Conservation (phyloP, 129 eudicot species). For the Tagetes patula region DNA sequence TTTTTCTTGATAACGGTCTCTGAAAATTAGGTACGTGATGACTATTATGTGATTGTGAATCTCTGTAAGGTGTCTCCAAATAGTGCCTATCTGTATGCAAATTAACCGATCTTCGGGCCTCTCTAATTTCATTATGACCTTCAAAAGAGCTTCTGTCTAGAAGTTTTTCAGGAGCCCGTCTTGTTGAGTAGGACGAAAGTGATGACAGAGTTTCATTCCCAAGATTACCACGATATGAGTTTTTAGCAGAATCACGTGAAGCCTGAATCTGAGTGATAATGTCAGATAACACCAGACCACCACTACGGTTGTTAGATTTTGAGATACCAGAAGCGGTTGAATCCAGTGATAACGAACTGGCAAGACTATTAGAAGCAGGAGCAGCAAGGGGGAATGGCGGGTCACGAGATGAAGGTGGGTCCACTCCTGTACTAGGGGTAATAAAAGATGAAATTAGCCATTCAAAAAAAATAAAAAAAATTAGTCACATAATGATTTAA, state of each 20-base stretch:
- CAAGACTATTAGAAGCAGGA: constrained; percentile 82
- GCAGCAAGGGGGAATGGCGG: constrained; percentile 96
- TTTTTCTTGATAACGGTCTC: constrained; percentile 78
- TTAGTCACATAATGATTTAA: neutral
- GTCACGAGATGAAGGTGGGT: constrained; percentile 99
- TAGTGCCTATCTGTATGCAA: constrained; percentile 63
- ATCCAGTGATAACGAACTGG: constrained; percentile 58
- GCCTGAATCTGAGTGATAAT: constrained; percentile 90
- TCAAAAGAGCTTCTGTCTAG: constrained; percentile 62
- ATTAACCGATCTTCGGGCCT: constrained; percentile 64
- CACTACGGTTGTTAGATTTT: constrained; percentile 62
- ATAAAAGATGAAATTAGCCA: constrained; percentile 44
- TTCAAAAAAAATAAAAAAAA: constrained; percentile 28
- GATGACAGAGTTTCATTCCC: constrained; percentile 59
- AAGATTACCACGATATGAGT: constrained; percentile 44
- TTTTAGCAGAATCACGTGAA: constrained; percentile 71
- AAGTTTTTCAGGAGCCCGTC: constrained; percentile 62
- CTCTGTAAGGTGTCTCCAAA: constrained; percentile 60
- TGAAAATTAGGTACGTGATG: constrained; percentile 81
- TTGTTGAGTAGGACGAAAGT: constrained; percentile 59
- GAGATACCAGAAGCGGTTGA: constrained; percentile 47
- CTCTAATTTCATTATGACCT: constrained; percentile 56
- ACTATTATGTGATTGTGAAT: constrained; percentile 49
- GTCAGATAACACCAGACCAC: constrained; percentile 70
- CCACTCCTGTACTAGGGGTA: constrained; percentile 97